Evolutionary conservation across 768 basidiomycete species (phyloP), one percentile per base, ranked within the genome.

Genomic region (Lentinula sp.): DNA sequence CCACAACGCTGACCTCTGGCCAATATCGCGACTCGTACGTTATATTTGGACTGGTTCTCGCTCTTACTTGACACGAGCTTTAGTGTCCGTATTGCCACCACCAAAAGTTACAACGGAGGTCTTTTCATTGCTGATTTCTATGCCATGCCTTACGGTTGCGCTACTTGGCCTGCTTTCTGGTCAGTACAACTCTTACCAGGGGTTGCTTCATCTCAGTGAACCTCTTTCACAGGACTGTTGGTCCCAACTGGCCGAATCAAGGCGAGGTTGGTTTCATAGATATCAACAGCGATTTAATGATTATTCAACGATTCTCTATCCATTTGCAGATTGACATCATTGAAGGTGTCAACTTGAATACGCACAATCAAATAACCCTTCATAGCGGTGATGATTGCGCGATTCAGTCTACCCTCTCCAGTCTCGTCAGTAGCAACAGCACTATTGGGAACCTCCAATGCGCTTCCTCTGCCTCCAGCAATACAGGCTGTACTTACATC

Each of bases 121-220:
- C 69, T 84, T 40, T 80, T 84, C 66, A 77, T 84, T 60, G 68
- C 83, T 34, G 83, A 84, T 60, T 75, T 83, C 45, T 72, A 68
- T 46, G 64, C 71, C 7, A 81, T 83, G 80, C 82, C 82, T 5
- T 71, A 74, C 48, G 83, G 83, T 5, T 84, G 83, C 64, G 69
- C 73, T 52, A 71, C 76, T 42, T 83, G 82, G 81, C 81, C 82
- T n/a, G 81, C 80, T 16, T 81, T 40, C 16, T 63, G 62, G 58
- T 50, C n/a, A 50, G 58, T 50, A 15, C 35, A 28, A 9, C 34
- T 34, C 8, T 11, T 23, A 35, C 18, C 5, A 7, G 15, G 1
- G 7, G 13, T 45, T 4, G 40, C 7, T 43, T 28, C 15, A 32
- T 2, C 21, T 35, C 2, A 23, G 28, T 28, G 28, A 2, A 28